These are phyloP conservation scores for Brassica incana DNA, from an alignment of 345 rosid genomes.

Conservation along the genomic window DNA sequence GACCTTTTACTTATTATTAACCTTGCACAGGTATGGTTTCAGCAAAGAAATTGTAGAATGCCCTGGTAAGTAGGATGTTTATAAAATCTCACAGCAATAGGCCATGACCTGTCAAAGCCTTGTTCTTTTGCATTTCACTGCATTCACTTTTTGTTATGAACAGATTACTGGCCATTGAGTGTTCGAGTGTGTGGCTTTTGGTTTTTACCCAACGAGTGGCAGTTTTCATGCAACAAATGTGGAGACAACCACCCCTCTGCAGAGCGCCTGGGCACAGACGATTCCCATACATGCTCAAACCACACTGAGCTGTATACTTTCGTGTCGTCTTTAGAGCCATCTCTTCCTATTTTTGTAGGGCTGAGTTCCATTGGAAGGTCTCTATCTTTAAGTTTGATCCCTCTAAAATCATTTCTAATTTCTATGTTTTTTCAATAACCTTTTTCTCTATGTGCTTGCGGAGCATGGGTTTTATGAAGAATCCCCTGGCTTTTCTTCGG, in stretches of 20 bases:
- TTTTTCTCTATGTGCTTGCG: conserved; percentile 11
- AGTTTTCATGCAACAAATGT: conserved; percentile 76
- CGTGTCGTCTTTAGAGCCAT: conserved; percentile 41
- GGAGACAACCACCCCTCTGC: conserved; percentile 46
- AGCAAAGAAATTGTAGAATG: conserved; percentile 89
- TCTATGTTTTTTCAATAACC: background rate
- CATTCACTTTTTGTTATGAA: conserved; percentile 19
- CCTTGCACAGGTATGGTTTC: conserved; percentile 76
- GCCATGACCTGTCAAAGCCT: conserved; percentile 1
- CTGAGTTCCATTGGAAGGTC: conserved; percentile 85
- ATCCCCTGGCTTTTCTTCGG: conserved; percentile 55
- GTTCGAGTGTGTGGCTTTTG: conserved; percentile 80
- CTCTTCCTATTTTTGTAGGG: conserved; percentile 65
- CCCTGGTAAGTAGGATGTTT: conserved; percentile 57
- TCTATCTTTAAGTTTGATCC: conserved; percentile 37
- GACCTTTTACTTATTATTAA: conserved; percentile 10
- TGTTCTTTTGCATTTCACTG: conserved; percentile 17
- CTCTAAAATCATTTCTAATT: conserved; percentile 25
- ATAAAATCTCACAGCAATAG: background rate
- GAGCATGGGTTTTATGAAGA: conserved; percentile 67
- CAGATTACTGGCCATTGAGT: conserved; percentile 89
- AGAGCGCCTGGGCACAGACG: conserved; percentile 30
- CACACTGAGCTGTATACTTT: conserved; percentile 63
- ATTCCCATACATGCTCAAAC: conserved; percentile 49
- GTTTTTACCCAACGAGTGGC: conserved; percentile 83